These are phyloP conservation scores for Pleurotus giganteus DNA, from an alignment of 768 basidiomycete genomes.

Conservation along the genomic window DNA sequence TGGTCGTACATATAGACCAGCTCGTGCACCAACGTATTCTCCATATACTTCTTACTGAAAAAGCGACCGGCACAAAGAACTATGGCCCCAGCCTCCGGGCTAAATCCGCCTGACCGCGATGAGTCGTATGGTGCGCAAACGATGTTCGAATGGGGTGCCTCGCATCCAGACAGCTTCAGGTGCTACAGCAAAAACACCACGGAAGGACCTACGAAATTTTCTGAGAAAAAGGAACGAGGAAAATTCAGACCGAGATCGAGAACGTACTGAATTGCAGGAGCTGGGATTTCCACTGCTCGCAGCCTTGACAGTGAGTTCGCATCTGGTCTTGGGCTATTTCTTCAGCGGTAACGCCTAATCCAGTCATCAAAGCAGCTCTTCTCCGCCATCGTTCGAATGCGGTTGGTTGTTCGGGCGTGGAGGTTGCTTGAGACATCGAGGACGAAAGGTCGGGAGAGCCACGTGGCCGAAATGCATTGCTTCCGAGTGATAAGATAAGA, in stretches of 20 bases:
- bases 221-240: slow-evolving; percentile 14
- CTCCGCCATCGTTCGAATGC: slow-evolving; percentile 51
- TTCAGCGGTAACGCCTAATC: slow-evolving; percentile 45
- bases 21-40: slow-evolving; percentile 91
- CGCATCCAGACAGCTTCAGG: slow-evolving; percentile 70
- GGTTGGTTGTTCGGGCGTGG: slow-evolving; percentile 22
- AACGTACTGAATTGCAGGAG: slow-evolving; percentile 69
- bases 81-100: slow-evolving; percentile 73
- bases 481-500: background rate
- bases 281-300: slow-evolving; percentile 70
- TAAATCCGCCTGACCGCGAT: slow-evolving; percentile 77
- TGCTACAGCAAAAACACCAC: slow-evolving; percentile 93
- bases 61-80: slow-evolving; percentile 86
- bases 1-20: slow-evolving; percentile 95
- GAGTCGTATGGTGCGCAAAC: slow-evolving; percentile 82
- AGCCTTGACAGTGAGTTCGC: slow-evolving; percentile 37
- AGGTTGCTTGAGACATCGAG: slow-evolving; percentile 10
- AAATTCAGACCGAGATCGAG: slow-evolving; percentile 10
- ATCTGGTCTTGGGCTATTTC: slow-evolving; percentile 41
- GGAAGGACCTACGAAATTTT: slow-evolving; percentile 74
- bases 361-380: slow-evolving; percentile 45
- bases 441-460: background rate
- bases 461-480: background rate
- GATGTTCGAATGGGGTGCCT: slow-evolving; percentile 69
- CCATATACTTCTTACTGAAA: slow-evolving; percentile 81